Percentiles rank a stretch among this genome's conserved stretches.
phyloP scores from a whole-genome alignment of 768 basidiomycete species.

The Wakefieldia striispora region DNA sequence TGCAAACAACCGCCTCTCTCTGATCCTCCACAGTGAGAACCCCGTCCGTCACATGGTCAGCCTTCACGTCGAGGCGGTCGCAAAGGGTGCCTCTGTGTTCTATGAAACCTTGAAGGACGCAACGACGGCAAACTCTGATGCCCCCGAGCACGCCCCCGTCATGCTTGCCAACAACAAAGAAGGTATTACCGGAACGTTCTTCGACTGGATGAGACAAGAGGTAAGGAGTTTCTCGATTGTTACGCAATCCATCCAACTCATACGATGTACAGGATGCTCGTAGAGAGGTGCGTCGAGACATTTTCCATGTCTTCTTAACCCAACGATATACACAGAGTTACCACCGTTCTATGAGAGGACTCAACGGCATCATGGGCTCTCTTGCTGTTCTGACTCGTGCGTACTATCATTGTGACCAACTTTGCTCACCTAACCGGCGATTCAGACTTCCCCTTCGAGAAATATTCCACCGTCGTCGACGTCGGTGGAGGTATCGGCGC shows the following conservation, averaged over 20 bases:
- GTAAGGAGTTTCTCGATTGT: constrained; percentile 6
- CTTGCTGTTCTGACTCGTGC: constrained; percentile 24
- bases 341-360: constrained; percentile 23
- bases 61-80: constrained; percentile 16
- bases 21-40: constrained; percentile 24
- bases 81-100: constrained; percentile 18
- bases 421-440: neutral
- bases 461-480: constrained; percentile 33
- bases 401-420: neutral
- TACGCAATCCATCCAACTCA: neutral
- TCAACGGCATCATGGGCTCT: constrained; percentile 24
- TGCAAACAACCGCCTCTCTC: constrained; percentile 36
- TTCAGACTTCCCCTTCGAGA: constrained; percentile 32
- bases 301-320: neutral
- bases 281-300: constrained; percentile 10
- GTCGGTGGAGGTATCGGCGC: constrained; percentile 36
- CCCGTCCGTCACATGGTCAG: constrained; percentile 19
- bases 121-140: constrained; percentile 15
- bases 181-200: constrained; percentile 23
- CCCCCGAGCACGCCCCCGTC: constrained; percentile 19
- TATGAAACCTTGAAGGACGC: constrained; percentile 29
- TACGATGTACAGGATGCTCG: constrained; percentile 11
- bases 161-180: constrained; percentile 18
- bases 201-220: constrained; percentile 25
- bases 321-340: constrained; percentile 11